A percentile compares a stretch with the other conserved stretches of the same genome.
Evolutionary conservation across 2,329 filamentous ascomycete genomes (phyloP).

Genomic region (Parafenestella ontariensis): DNA sequence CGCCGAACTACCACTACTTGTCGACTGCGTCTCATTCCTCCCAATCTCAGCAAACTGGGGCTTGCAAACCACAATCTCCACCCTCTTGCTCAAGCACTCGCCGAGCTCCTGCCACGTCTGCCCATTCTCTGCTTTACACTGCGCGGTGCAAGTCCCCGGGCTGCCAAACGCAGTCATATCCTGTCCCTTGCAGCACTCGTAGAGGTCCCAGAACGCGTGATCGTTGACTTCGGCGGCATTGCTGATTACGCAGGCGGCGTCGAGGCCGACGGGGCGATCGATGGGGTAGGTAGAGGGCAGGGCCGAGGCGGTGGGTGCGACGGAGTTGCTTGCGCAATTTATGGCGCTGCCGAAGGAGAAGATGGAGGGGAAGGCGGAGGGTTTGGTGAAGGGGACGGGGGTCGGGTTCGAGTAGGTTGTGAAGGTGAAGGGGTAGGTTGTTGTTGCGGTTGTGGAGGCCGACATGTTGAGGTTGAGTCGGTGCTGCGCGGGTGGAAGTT

Average conservation of each 20-base stretch:
- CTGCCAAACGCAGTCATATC: constrained; percentile 10
- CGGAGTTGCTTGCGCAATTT: constrained; percentile 9
- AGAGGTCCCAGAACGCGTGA: constrained; percentile 34
- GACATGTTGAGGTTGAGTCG: not conserved
- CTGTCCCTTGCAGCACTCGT: constrained; percentile 21
- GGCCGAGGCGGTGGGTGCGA: constrained; percentile 1
- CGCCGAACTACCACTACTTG: not conserved
- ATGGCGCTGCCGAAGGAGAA: constrained; percentile 16
- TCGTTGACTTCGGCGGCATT: constrained; percentile 25
- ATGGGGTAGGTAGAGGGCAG: constrained; percentile 9
- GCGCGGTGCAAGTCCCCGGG: constrained; percentile 14
- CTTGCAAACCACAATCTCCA: constrained; percentile 22
- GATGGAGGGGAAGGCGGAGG: constrained; percentile 15
- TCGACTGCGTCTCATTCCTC: constrained; percentile 1
- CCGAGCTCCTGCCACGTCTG: constrained; percentile 25
- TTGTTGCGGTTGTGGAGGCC: constrained; percentile 10
- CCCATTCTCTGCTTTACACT: constrained; percentile 10
- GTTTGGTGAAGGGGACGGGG: constrained; percentile 12
- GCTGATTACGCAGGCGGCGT: constrained; percentile 24
- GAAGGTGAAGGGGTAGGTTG: constrained; percentile 19
- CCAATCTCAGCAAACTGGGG: constrained; percentile 12
- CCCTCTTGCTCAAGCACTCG: constrained; percentile 27
- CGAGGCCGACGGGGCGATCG: constrained; percentile 3
- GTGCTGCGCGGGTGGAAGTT: not conserved
- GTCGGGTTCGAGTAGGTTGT: constrained; percentile 20